phyloP scores from a whole-genome alignment of 2,329 filamentous ascomycete species.

The Sporothrix phasma region DNA sequence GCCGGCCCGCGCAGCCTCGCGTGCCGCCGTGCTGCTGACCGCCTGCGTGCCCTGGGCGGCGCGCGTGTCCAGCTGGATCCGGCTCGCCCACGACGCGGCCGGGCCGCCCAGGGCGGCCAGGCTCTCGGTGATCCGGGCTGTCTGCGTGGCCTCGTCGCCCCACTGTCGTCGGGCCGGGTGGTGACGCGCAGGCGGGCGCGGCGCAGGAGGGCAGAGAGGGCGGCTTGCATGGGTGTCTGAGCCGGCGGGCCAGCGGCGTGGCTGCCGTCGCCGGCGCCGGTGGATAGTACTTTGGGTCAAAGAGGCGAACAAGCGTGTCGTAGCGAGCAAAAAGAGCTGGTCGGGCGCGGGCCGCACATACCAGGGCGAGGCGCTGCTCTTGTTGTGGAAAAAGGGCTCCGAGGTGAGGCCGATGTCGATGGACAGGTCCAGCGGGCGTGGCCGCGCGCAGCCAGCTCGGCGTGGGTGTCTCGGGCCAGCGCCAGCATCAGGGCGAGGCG shows the following conservation, averaged over 20 bases:
- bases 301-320: conserved; percentile 64
- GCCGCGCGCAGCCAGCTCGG: conserved; percentile 12
- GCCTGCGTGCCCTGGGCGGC: conserved; percentile 31
- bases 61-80: conserved; percentile 50
- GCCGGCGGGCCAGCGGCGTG: not conserved
- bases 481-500: conserved; percentile 62
- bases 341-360: conserved; percentile 31
- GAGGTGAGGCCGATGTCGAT: conserved; percentile 63
- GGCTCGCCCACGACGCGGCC: conserved; percentile 48
- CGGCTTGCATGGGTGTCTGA: conserved; percentile 38
- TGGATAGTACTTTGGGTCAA: conserved; percentile 61
- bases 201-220: conserved; percentile 54
- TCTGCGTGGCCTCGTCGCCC: conserved; percentile 46
- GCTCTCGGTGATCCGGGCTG: conserved; percentile 37
- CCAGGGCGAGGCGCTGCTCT: conserved; percentile 43
- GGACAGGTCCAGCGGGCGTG: conserved; percentile 19
- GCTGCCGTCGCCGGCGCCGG: conserved; percentile 17
- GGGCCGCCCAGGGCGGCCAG: conserved; percentile 35
- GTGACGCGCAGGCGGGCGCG: conserved; percentile 54
- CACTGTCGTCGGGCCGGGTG: conserved; percentile 52
- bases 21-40: conserved; percentile 54
- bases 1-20: conserved; percentile 41
- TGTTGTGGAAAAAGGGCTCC: conserved; percentile 64
- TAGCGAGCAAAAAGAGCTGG: conserved; percentile 63
- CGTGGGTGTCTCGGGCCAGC: conserved; percentile 49